phyloP scores from a whole-genome alignment of 2,329 filamentous ascomycete species.

The Emmonsiellopsis sp. region DNA sequence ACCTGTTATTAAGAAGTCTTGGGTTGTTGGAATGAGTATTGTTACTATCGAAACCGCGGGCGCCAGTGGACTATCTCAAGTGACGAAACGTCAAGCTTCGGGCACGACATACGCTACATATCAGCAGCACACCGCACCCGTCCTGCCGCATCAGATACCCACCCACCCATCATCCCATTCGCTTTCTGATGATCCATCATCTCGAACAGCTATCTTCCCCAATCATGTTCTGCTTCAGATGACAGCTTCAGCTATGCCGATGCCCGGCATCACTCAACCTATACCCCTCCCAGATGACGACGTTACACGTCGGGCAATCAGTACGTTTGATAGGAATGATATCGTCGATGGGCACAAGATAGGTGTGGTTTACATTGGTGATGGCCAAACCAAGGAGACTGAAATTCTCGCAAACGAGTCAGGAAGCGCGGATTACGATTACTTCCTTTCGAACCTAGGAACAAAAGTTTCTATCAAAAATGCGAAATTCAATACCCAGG shows the following conservation, averaged over 20 bases:
- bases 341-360: constrained; percentile 94
- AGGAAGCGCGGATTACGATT: constrained; percentile 78
- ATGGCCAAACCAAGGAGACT: constrained; percentile 70
- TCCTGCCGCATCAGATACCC: constrained; percentile 37
- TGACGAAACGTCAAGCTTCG: constrained; percentile 43
- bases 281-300: constrained; percentile 69
- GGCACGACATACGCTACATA: constrained; percentile 41
- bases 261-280: constrained; percentile 49
- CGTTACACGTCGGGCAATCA: constrained; percentile 62
- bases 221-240: constrained; percentile 38
- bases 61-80: constrained; percentile 37
- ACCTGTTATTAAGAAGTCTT: constrained; percentile 36
- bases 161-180: constrained; percentile 30
- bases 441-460: constrained; percentile 74
- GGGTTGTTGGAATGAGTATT: constrained; percentile 44
- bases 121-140: constrained; percentile 36
- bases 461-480: constrained; percentile 71
- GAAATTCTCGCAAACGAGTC: constrained; percentile 81
- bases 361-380: constrained; percentile 85
- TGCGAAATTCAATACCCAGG: constrained; percentile 85
- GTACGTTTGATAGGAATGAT: constrained; percentile 73
- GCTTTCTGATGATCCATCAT: constrained; percentile 24
- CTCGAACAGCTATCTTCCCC: constrained; percentile 34
- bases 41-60: constrained; percentile 41
- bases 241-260: constrained; percentile 34